Percentiles rank a stretch among this genome's conserved stretches.
Conservation (phyloP, 2,329 filamentous ascomycete species). For the Phyllosticta ampelicida region DNA sequence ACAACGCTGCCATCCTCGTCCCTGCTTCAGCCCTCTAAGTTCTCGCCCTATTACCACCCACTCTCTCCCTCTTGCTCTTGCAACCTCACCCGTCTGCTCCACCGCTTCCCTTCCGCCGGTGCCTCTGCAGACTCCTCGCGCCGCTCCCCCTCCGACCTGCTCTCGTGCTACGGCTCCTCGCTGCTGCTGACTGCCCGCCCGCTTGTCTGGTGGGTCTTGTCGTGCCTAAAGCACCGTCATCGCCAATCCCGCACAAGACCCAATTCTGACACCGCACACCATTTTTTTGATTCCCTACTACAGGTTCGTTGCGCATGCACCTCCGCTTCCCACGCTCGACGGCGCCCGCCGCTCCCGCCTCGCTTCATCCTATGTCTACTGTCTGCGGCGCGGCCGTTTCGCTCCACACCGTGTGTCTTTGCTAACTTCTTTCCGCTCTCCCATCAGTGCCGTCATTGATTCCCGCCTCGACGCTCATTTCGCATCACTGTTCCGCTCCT, state of each 20-base stretch:
- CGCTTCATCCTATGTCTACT: neutral
- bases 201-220: slow-evolving; percentile 6
- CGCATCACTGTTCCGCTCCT: slow-evolving; percentile 3
- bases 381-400: neutral
- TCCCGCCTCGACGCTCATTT: slow-evolving; percentile 4
- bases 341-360: neutral
- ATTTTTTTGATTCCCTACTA: slow-evolving; percentile 5
- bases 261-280: slow-evolving; percentile 10
- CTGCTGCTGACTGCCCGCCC: slow-evolving; percentile 6
- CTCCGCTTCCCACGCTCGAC: neutral
- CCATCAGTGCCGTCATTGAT: slow-evolving; percentile 1
- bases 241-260: slow-evolving; percentile 5
- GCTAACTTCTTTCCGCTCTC: slow-evolving; percentile 5
- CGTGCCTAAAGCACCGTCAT: slow-evolving; percentile 10
- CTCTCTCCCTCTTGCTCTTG: neutral
- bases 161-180: neutral
- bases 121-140: neutral
- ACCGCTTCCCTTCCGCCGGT: neutral
- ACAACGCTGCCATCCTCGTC: neutral
- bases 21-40: neutral
- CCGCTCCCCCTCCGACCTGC: neutral
- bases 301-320: slow-evolving; percentile 7
- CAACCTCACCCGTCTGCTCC: neutral
- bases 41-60: neutral
- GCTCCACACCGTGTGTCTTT: neutral